These are phyloP conservation scores for Sistotremastrum suecicum DNA, from an alignment of 768 basidiomycete genomes.

Conservation along the genomic window DNA sequence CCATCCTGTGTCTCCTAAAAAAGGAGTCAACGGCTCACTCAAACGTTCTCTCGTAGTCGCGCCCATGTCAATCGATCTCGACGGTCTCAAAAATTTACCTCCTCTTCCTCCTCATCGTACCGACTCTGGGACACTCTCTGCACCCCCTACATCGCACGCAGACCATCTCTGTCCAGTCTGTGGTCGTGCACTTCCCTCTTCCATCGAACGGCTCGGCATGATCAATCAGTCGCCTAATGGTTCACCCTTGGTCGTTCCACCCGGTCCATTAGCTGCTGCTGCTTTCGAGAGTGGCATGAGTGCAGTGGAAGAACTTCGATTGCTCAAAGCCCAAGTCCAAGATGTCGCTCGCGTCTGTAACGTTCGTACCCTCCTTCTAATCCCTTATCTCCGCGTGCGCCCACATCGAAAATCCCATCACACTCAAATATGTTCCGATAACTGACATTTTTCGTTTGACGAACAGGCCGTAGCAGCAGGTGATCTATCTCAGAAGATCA, in stretches of 20 bases:
- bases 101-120: slow-evolving; percentile 16
- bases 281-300: slow-evolving; percentile 48
- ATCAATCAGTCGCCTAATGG: slow-evolving; percentile 1
- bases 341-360: slow-evolving; percentile 70
- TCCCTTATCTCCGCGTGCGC: neutral
- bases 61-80: slow-evolving; percentile 38
- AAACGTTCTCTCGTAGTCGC: too few relatives aligned
- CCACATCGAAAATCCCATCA: neutral
- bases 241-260: slow-evolving; percentile 29
- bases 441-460: too few relatives aligned
- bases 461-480: slow-evolving; percentile 51
- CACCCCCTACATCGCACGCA: slow-evolving; percentile 27
- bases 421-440: too few relatives aligned
- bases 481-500: slow-evolving; percentile 66
- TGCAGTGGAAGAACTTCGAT: slow-evolving; percentile 61
- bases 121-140: slow-evolving; percentile 23
- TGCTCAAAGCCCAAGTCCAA: slow-evolving; percentile 77
- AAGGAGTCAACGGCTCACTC: too few relatives aligned
- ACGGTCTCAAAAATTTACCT: slow-evolving; percentile 26
- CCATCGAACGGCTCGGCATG: neutral
- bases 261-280: slow-evolving; percentile 41
- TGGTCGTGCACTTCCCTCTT: slow-evolving; percentile 26
- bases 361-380: slow-evolving; percentile 9
- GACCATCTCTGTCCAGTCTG: slow-evolving; percentile 41
- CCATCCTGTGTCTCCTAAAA: too few relatives aligned